Percentiles rank a stretch among this genome's conserved stretches.
phyloP scores from a whole-genome alignment of 164 flowering plant species.

The Vitis rotundifolia region DNA sequence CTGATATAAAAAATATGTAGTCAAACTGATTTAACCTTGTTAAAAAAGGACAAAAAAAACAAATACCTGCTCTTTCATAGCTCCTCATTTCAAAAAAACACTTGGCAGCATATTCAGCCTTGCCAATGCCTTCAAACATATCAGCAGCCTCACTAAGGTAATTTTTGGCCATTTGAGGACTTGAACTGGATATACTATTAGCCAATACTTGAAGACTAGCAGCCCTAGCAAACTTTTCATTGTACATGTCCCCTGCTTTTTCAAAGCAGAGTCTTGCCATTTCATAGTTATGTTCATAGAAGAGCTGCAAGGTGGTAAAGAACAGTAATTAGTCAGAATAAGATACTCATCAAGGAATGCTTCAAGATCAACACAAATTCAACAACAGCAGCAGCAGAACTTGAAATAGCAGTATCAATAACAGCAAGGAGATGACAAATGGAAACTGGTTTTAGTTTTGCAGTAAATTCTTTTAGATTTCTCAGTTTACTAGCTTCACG shows the following conservation, averaged over 20 bases:
- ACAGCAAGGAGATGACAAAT: too few relatives aligned
- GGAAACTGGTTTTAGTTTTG: too few relatives aligned
- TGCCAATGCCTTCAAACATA: not conserved
- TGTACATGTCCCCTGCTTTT: conserved; percentile 7
- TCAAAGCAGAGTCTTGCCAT: conserved; percentile 11
- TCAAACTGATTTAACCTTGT: too few relatives aligned
- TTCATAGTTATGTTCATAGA: conserved; percentile 3
- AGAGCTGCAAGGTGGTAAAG: not conserved
- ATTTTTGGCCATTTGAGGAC: not conserved
- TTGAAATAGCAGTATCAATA: too few relatives aligned
- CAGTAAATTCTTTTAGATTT: too few relatives aligned
- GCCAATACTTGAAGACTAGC: not conserved
- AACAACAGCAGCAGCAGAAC: too few relatives aligned
- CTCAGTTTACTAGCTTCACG: not conserved
- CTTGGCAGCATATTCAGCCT: not conserved
- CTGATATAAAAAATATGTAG: too few relatives aligned
- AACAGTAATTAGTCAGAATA: not conserved
- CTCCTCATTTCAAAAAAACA: not conserved
- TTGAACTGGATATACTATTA: not conserved
- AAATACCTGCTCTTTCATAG: not conserved
- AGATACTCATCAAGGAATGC: not conserved
- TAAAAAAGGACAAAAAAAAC: not conserved
- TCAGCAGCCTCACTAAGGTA: conserved; percentile 1
- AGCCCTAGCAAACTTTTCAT: conserved; percentile 1
- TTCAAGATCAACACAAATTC: too few relatives aligned